A percentile compares a stretch with the other conserved stretches of the same genome.
These are phyloP conservation scores for Silene latifolia DNA, from an alignment of 148 eudicot species.

Conservation along the genomic window DNA sequence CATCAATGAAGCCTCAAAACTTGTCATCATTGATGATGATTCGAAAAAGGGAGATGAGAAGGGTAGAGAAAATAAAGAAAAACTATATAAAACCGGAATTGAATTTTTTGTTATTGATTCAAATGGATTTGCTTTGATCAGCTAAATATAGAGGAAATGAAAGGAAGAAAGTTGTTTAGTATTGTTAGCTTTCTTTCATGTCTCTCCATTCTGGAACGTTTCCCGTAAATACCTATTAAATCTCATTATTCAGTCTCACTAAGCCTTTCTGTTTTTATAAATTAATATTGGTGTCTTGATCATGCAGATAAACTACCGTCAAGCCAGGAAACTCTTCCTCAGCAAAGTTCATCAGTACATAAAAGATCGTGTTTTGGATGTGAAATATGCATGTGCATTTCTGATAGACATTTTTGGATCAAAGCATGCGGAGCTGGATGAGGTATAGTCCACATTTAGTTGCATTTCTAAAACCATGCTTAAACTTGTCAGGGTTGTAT, in stretches of 20 bases:
- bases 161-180: not conserved
- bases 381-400: conserved; percentile 93
- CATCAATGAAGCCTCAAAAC: not conserved
- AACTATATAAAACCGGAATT: not conserved
- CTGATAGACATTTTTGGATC: conserved; percentile 53
- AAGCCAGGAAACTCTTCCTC: conserved; percentile 72
- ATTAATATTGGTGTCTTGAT: conserved; percentile 14
- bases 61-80: not conserved
- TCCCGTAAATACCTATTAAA: not conserved
- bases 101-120: not conserved
- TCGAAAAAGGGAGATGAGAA: not conserved
- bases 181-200: not conserved
- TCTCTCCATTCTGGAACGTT: not conserved
- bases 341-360: conserved; percentile 86
- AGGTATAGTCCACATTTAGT: conserved; percentile 43
- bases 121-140: not conserved
- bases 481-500: not conserved
- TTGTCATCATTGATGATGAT: not conserved
- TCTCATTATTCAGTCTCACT: not conserved
- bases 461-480: not conserved
- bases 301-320: conserved; percentile 62
- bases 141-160: not conserved
- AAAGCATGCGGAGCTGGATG: conserved; percentile 53
- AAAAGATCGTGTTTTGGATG: conserved; percentile 81
- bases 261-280: not conserved